Conservation (phyloP, 108 stramenopile genomes). For the Nannochloropsis gaditana region DNA sequence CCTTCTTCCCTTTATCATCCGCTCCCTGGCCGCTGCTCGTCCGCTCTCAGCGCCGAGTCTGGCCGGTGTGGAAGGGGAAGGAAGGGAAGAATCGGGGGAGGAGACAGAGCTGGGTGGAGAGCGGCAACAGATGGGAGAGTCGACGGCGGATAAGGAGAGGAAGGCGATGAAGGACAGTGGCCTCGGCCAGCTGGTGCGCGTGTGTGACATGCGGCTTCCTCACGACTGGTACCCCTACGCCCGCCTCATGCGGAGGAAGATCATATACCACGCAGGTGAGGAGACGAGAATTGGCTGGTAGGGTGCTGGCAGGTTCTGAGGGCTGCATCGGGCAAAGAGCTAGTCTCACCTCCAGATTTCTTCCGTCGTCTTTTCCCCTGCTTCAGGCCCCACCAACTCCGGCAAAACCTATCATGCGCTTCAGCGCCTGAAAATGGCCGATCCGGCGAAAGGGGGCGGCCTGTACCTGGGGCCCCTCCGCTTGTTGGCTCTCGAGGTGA, state of each 20-base stretch:
- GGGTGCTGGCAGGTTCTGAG: no score
- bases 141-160: constrained; percentile 23
- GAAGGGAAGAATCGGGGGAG: not conserved
- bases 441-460: constrained; percentile 54
- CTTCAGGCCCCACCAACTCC: constrained; percentile 78
- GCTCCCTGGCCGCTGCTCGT: not conserved
- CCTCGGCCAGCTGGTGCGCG: constrained; percentile 21
- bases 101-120: constrained; percentile 15
- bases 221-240: constrained; percentile 53
- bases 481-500: constrained; percentile 76
- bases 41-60: not conserved
- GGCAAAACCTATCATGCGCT: constrained; percentile 90
- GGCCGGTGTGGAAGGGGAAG: not conserved
- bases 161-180: constrained; percentile 21
- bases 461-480: constrained; percentile 87
- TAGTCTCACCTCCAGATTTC: not conserved
- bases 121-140: constrained; percentile 8
- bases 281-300: no score
- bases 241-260: constrained; percentile 49
- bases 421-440: constrained; percentile 66
- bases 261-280: constrained; percentile 69
- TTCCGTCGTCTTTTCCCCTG: not conserved
- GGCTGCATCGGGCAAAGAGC: not conserved
- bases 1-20: not conserved
- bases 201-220: constrained; percentile 24